Percentiles rank a stretch among this genome's conserved stretches.
Evolutionary conservation across 1,284 basidiomycete genomes (phyloP).

Genomic region (Ganoderma leucocontextum): DNA sequence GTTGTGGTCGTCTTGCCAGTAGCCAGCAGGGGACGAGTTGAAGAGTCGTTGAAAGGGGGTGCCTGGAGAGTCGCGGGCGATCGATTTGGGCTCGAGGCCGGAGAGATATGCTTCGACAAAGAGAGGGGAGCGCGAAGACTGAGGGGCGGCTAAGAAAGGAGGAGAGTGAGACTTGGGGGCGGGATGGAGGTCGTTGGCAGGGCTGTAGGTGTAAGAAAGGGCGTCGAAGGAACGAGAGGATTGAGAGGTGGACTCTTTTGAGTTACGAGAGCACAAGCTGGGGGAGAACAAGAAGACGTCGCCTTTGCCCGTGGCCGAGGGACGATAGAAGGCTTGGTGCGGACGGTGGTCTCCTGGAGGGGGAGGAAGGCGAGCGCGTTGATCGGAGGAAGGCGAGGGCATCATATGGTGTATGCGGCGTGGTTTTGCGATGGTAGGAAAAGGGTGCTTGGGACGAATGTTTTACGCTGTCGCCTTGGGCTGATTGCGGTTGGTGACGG

Average conservation of each 20-base stretch:
- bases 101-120: constrained; percentile 19
- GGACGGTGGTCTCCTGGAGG: constrained; percentile 8
- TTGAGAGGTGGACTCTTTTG: constrained; percentile 27
- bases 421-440: neutral
- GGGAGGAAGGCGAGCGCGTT: neutral
- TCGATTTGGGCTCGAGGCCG: constrained; percentile 20
- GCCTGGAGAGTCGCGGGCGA: constrained; percentile 26
- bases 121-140: constrained; percentile 22
- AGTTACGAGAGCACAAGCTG: constrained; percentile 24
- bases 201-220: constrained; percentile 32
- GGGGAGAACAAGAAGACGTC: constrained; percentile 33
- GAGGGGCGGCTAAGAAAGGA: constrained; percentile 15
- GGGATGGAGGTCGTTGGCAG: constrained; percentile 4
- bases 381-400: constrained; percentile 9
- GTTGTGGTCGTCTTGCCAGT: constrained; percentile 31
- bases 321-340: constrained; percentile 18
- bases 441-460: neutral
- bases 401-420: constrained; percentile 25
- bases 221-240: constrained; percentile 27
- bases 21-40: constrained; percentile 34
- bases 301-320: constrained; percentile 13
- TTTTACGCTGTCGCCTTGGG: neutral
- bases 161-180: constrained; percentile 8
- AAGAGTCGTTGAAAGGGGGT: constrained; percentile 37
- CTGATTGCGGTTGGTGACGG: neutral